Evolutionary conservation across 2,329 filamentous ascomycete genomes (phyloP), one percentile per base, ranked within the genome.

Genomic region (Emydomyces testavorans): DNA sequence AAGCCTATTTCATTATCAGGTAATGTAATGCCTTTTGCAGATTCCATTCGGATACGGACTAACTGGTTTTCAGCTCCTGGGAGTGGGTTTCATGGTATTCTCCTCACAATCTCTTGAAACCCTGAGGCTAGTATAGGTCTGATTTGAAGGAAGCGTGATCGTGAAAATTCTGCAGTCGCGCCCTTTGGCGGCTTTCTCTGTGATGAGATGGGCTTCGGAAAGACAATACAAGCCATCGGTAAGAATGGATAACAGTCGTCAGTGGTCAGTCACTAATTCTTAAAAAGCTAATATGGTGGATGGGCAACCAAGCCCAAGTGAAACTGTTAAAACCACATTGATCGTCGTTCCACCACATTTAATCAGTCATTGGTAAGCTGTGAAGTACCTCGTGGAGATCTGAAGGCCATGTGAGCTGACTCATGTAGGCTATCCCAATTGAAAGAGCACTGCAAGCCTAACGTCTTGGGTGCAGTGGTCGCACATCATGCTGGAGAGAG

Each of bases 191-290:
- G 67, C 0, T 55, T 70, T 15, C 56, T 67, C 1, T 65, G 62
- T 24, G 66, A 70, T 44, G 58, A 61, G 7, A 69, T 69, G 66
- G 66, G 67, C 0, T 62, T 68, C 23, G 67, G 66, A 1, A 69
- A 69, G 50, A 67, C 65, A 0, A 57, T 66, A 2, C 61, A 63
- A 46, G 58, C 61, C 32, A 57, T 68, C 34, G 58, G 60, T 64
- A 56, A 46, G 23, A 42, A 5, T 23, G 31, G 28, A 46, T 23
- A 26, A n/a, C 16, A 3, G 15, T 37, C 18, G 5, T 34, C 23
- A 39, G 39, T 15, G 48, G 52, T 50, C 45, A 24, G 46, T 36
- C 13, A 15, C 37, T 42, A 24, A 43, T 41, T 13, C 16, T 31
- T 26, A 2, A 10, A 10, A 35, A 62, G 64, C 64, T 13, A 66